Evolutionary conservation across 2,329 filamentous ascomycete genomes (phyloP).

Genomic region (Sclerotinia subarctica): DNA sequence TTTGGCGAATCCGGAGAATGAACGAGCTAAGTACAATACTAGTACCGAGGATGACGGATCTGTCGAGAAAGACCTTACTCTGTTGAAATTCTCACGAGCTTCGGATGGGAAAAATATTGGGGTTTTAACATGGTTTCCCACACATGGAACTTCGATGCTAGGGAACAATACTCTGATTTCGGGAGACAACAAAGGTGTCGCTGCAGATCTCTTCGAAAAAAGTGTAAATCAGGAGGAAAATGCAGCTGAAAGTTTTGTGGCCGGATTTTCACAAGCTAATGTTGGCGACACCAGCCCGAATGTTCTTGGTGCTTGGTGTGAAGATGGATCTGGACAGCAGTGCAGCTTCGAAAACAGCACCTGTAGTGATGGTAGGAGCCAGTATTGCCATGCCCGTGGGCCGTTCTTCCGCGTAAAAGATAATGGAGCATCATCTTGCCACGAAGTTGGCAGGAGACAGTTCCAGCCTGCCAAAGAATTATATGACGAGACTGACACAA

Average conservation of each 20-base stretch:
- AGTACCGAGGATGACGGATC: conserved; percentile 52
- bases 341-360: conserved; percentile 82
- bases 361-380: conserved; percentile 66
- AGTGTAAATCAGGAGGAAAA: conserved; percentile 53
- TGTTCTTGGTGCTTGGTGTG: conserved; percentile 81
- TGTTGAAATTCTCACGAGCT: conserved; percentile 73
- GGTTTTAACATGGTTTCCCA: conserved; percentile 84
- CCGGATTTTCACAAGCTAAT: conserved; percentile 87
- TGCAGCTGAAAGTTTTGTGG: conserved; percentile 69
- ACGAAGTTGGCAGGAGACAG: conserved; percentile 73
- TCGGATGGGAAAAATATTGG: conserved; percentile 75
- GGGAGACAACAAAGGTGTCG: conserved; percentile 96
- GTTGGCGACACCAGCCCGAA: conserved; percentile 92
- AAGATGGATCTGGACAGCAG: conserved; percentile 70
- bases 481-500: conserved; percentile 53
- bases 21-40: conserved; percentile 64
- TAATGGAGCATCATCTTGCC: conserved; percentile 69
- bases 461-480: conserved; percentile 58
- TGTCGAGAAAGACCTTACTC: conserved; percentile 73
- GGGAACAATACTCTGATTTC: conserved; percentile 89
- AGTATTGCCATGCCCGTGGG: conserved; percentile 71
- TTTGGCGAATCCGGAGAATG: conserved; percentile 74
- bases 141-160: conserved; percentile 86
- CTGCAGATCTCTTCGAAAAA: conserved; percentile 79
- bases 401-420: conserved; percentile 66